Base-by-base conservation (phyloP, 306 rosid species). In the Hippophae rhamnoides region DNA sequence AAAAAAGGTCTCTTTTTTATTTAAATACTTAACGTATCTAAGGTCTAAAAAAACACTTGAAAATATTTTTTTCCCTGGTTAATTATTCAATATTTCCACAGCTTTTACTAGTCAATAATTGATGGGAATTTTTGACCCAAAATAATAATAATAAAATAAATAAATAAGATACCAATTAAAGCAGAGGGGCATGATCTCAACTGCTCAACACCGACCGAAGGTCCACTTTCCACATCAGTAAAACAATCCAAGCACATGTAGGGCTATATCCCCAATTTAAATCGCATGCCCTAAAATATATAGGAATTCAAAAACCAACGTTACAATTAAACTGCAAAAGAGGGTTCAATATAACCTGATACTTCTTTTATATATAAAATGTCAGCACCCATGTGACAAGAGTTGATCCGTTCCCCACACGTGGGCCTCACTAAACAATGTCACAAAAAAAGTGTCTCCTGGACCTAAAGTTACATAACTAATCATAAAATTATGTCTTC, bases 341-440 rank as follows among this genome's bases (percentile, higher is more conserved):
- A 71, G 65, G 58, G 67, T 18, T 18, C 1, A 18, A 18, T 18
- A 0, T 18, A 18, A 18, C 23, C 23, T 18, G 23, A 0, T 18
- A 18, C 23, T 18, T 18, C 23, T 18, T 18, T 18, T 18, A 18
- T 18, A 18, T 18, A 18, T 18, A 41, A 46, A 66, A 66, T 69
- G 82, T 76, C 85, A 69, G 85, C 65, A 57, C 72, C 85, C 76
- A 76, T 73, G 85, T 73, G 85, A 67, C 67, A 51, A 65, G 46
- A 54, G 71, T 61, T 66, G 61, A 61, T 50, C 42, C 23, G 26
- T 54, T 45, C 26, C 61, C 77, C 76, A 52, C 78, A 56, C 69
- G 82, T 73, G 78, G 73, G 56, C 64, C 23, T 65, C 42, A 53
- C 38, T 47, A 76, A 76, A 69, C 13, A 13, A 47, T 13, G 10